Percentiles rank a stretch among this genome's conserved stretches.
These are phyloP conservation scores for Botrytis sinoallii DNA, from an alignment of 2,329 filamentous ascomycete species.

Conservation along the genomic window DNA sequence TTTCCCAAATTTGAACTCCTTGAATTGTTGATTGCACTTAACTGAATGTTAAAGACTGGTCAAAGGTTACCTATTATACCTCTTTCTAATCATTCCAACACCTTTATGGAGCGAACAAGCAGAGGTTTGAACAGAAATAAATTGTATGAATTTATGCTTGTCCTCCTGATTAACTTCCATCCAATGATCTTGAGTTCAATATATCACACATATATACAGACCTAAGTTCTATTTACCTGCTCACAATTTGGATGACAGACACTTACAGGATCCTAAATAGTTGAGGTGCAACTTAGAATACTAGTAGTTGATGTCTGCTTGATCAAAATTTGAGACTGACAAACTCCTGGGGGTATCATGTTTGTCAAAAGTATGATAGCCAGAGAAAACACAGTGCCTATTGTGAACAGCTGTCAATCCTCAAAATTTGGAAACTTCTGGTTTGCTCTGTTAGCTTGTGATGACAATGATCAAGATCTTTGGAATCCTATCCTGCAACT, in stretches of 20 bases:
- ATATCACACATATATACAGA: not conserved
- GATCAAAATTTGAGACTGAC: not conserved
- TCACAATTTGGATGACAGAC: not conserved
- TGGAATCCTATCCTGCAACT: not conserved
- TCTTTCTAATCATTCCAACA: fast-evolving
- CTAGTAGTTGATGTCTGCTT: not conserved
- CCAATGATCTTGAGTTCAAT: not conserved
- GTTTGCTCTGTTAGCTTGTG: not conserved
- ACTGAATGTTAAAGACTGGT: fast-evolving
- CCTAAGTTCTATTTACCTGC: no score
- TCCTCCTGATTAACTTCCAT: not conserved
- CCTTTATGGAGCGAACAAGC: fast-evolving
- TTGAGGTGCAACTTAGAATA: fast-evolving
- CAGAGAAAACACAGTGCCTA: not conserved
- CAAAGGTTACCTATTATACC: no score
- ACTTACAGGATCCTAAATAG: not conserved
- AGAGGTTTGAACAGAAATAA: not conserved
- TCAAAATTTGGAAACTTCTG: not conserved
- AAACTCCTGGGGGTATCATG: not conserved
- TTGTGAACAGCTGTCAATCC: not conserved
- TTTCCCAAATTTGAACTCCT: not conserved
- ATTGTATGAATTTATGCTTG: not conserved
- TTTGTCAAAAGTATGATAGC: not conserved
- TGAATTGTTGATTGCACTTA: not conserved
- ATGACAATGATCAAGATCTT: not conserved